Evolutionary conservation across 768 basidiomycete genomes (phyloP).

Genomic region (Mycena vitilis): DNA sequence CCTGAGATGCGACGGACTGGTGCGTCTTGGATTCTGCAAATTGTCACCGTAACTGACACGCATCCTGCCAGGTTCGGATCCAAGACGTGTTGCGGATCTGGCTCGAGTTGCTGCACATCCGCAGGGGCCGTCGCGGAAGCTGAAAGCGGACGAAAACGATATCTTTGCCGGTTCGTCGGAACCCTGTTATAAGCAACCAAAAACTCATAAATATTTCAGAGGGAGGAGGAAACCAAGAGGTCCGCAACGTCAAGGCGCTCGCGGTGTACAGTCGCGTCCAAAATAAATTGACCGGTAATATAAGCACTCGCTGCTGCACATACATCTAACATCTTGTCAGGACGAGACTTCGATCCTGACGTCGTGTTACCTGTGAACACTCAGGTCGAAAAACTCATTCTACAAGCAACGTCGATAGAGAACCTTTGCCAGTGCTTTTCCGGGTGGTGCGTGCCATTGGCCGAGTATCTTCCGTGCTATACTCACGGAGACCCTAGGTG

Average conservation of each 20-base stretch:
- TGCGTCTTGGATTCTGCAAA: constrained; percentile 37
- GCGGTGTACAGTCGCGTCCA: constrained; percentile 95
- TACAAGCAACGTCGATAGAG: constrained; percentile 92
- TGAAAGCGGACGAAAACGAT: constrained; percentile 93
- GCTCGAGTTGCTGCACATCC: constrained; percentile 77
- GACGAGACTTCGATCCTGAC: constrained; percentile 94
- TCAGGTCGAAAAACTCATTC: constrained; percentile 94
- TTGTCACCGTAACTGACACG: constrained; percentile 13
- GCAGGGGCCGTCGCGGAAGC: constrained; percentile 82
- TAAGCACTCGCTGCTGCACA: constrained; percentile 2
- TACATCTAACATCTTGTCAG: constrained; percentile 50
- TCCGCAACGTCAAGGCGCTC: constrained; percentile 90
- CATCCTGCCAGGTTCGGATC: constrained; percentile 53
- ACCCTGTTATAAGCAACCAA: neutral
- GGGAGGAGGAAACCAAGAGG: constrained; percentile 74
- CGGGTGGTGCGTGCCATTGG: constrained; percentile 73
- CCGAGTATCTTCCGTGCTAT: neutral
- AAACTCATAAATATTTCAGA: constrained; percentile 40
- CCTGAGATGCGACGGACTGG: constrained; percentile 77
- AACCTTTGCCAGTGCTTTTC: constrained; percentile 98
- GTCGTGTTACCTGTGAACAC: constrained; percentile 75
- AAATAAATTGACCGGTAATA: constrained; percentile 89
- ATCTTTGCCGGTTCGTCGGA: constrained; percentile 83
- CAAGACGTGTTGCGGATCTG: constrained; percentile 70
- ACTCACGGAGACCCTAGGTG: constrained; percentile 54